phyloP scores from a whole-genome alignment of 1,284 basidiomycete species.

The Moniliella sp. region DNA sequence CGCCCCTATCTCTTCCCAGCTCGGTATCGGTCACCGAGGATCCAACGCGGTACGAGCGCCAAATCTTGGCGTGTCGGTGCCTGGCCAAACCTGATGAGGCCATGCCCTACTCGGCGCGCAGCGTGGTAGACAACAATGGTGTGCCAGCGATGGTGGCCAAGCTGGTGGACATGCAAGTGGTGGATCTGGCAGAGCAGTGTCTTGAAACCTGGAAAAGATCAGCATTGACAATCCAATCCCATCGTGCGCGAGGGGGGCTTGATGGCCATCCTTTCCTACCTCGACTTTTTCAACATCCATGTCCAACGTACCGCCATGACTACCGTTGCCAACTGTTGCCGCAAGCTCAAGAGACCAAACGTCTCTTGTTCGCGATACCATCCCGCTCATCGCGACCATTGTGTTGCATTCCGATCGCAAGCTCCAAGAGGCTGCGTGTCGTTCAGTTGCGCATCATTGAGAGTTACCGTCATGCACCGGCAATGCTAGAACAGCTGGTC shows the following conservation, averaged over 20 bases:
- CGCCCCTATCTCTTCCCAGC: too few species aligned
- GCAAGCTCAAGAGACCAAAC: conserved; percentile 18
- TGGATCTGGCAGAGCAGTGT: conserved; percentile 33
- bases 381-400: conserved; percentile 27
- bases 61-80: conserved; percentile 31
- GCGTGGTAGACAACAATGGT: conserved; percentile 19
- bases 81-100: conserved; percentile 33
- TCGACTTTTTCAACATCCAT: conserved; percentile 33
- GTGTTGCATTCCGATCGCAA: conserved; percentile 25
- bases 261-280: conserved; percentile 26
- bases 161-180: conserved; percentile 30
- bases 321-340: conserved; percentile 28
- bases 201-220: conserved; percentile 28
- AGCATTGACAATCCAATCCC: conserved; percentile 18
- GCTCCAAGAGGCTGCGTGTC: conserved; percentile 29
- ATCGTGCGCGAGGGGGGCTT: conserved; percentile 30
- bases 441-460: conserved; percentile 22
- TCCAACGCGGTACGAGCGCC: conserved; percentile 20
- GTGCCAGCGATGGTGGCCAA: conserved; percentile 25
- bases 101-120: conserved; percentile 26
- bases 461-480: conserved; percentile 14
- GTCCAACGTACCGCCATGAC: conserved; percentile 31
- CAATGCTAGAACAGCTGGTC: conserved; percentile 19
- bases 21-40: conserved; percentile 9
- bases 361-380: conserved; percentile 10